phyloP scores from a whole-genome alignment of 2,329 filamentous ascomycete genomes.

The Neoascochyta sp. region DNA sequence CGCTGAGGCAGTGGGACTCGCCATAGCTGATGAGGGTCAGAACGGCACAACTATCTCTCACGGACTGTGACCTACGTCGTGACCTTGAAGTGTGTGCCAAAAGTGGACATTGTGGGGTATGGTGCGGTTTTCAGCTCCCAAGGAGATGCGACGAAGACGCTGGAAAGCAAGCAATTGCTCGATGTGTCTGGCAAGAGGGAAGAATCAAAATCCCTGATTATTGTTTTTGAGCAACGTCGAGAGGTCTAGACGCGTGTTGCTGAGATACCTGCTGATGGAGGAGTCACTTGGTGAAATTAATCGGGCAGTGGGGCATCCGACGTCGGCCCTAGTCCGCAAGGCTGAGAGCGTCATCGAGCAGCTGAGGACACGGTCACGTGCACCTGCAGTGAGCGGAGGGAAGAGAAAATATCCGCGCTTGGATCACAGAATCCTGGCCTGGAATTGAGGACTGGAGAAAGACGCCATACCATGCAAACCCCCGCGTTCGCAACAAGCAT shows the following conservation, averaged over 20 bases:
- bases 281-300: slow-evolving; percentile 21
- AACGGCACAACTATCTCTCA: too few species aligned
- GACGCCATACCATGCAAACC: too few species aligned
- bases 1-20: slow-evolving; percentile 86
- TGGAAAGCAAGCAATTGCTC: slow-evolving; percentile 4
- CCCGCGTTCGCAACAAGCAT: too few species aligned
- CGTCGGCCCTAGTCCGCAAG: slow-evolving; percentile 7
- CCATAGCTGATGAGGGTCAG: slow-evolving; percentile 56
- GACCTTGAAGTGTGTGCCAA: slow-evolving; percentile 76
- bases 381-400: too few species aligned
- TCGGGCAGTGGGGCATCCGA: slow-evolving; percentile 21
- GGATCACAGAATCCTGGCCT: too few species aligned
- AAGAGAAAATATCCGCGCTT: too few species aligned
- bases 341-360: slow-evolving; percentile 6
- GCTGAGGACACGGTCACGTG: too few species aligned
- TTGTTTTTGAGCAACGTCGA: too few species aligned
- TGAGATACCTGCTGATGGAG: slow-evolving; percentile 12
- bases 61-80: slow-evolving; percentile 64
- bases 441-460: too few species aligned
- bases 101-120: slow-evolving; percentile 59
- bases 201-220: not conserved
- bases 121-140: slow-evolving; percentile 5
- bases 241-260: slow-evolving; percentile 9
- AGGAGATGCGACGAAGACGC: slow-evolving; percentile 1
- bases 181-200: not conserved